A percentile compares a stretch with the other conserved stretches of the same genome.
phyloP scores from a whole-genome alignment of 2,329 filamentous ascomycete genomes.

The Claviceps pusilla region DNA sequence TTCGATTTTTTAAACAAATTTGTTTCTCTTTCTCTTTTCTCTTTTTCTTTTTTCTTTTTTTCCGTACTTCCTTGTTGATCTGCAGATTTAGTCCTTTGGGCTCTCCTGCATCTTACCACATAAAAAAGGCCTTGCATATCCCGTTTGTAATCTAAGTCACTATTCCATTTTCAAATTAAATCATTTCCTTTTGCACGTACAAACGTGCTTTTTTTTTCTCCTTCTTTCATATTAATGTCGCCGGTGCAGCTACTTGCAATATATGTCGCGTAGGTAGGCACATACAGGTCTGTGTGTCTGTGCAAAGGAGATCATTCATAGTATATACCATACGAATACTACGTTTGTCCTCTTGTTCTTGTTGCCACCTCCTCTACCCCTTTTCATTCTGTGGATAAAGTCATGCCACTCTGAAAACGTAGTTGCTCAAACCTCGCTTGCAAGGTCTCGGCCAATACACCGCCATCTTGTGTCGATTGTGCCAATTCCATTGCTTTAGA shows the following conservation, averaged over 20 bases:
- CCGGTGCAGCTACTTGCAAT: background rate
- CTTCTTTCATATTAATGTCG: no score
- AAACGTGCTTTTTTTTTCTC: no score
- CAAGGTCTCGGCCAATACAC: conserved; percentile 28
- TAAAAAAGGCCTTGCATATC: background rate
- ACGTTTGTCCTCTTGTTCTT: background rate
- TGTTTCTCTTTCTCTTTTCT: background rate
- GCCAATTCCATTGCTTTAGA: conserved; percentile 47
- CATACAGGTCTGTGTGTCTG: no score
- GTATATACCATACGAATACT: no score
- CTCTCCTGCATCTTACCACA: background rate
- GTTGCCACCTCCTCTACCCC: background rate
- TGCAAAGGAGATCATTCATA: no score
- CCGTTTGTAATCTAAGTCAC: background rate
- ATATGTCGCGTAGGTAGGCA: background rate
- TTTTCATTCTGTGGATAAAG: background rate
- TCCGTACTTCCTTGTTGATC: background rate
- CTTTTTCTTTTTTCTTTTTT: background rate
- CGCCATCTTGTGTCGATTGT: conserved; percentile 39
- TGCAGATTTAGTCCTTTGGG: no score
- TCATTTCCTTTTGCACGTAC: background rate
- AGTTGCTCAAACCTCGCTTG: conserved; percentile 30
- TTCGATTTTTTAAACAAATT: background rate
- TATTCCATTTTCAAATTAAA: background rate
- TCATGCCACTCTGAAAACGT: background rate